Conservation (phyloP, 1,284 basidiomycete species). For the Sanghuangporus weigelae region DNA sequence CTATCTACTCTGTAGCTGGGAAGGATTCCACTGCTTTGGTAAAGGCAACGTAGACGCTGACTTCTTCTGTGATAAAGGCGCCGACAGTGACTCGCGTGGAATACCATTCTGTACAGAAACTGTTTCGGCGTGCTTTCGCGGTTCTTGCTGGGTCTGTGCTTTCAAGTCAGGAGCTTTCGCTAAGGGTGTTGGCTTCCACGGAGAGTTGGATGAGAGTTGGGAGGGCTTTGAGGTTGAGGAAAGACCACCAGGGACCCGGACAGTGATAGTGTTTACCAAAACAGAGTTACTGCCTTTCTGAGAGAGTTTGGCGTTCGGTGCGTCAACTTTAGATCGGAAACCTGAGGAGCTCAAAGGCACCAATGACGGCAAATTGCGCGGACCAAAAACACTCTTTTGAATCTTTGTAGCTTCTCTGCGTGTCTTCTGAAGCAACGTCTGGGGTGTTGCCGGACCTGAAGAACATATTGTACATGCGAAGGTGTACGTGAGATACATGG, state of each 20-base stretch:
- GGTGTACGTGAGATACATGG: slow-evolving; percentile 38
- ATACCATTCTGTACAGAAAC: neutral
- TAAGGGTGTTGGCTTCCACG: neutral
- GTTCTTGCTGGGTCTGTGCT: neutral
- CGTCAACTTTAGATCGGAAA: slow-evolving; percentile 36
- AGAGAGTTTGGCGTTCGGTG: slow-evolving; percentile 30
- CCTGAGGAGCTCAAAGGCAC: slow-evolving; percentile 38
- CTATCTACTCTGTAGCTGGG: slow-evolving; percentile 40
- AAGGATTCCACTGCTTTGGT: slow-evolving; percentile 65
- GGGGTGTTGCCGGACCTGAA: slow-evolving; percentile 39
- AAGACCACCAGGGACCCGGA: slow-evolving; percentile 10
- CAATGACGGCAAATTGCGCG: slow-evolving; percentile 38
- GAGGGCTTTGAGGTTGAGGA: slow-evolving; percentile 3
- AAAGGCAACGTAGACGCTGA: slow-evolving; percentile 48
- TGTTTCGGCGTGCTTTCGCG: neutral
- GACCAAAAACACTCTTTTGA: slow-evolving; percentile 53
- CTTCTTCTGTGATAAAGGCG: neutral
- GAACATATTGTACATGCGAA: slow-evolving; percentile 10
- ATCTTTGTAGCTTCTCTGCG: slow-evolving; percentile 60
- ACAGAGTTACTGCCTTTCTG: slow-evolving; percentile 23
- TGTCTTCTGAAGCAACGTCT: slow-evolving; percentile 72
- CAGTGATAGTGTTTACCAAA: slow-evolving; percentile 26
- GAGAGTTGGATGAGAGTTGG: neutral
- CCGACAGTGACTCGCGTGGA: neutral
- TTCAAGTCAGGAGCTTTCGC: neutral